Base-by-base conservation (phyloP, 1,139 yeast species). In the Candida tropicalis region DNA sequence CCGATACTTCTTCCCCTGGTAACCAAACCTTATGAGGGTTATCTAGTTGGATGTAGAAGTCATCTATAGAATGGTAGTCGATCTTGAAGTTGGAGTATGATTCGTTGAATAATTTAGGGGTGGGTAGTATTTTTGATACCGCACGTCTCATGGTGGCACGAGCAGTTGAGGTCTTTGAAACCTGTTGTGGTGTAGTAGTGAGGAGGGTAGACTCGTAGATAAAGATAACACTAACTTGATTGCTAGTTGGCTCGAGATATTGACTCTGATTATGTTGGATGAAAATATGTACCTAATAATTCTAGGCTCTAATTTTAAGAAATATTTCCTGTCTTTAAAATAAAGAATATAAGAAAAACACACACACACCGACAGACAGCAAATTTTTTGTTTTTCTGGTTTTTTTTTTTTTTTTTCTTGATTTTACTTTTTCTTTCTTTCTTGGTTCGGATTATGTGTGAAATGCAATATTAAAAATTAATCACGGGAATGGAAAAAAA, bases 1-100 rank as follows among this genome's bases (percentile, higher is more conserved):
- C 93, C 2, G 74, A 65, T n/a, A 84, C 77, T 52, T 78, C 78
- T 47, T 84, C 87, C 11, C 89, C 88, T 0, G 90, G 89, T 12
- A 70, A 63, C 73, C 81, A 83, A 16, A 77, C 68, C 55, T 79
- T 77, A 61, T 87, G 95, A 1, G 95, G 93, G 46, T 84, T 82
- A 51, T 82, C 85, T 44, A 88, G 66, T 40, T 73, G 74, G 36
- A 88, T 80, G 60, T 80, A 85, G 60, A 87, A 85, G 51, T 85
- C 89, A 42, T 77, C 75, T 48, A 79, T 73, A 6, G 76, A 63
- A 41, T 66, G 68, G 51, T 68, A 63, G 50, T 77, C 82, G 25
- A 77, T 53, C 46, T 62, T 67, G 50, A 70, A 63, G 35, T 43
- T 50, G 25, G 54, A 45, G 13, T 42, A 28, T 1, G 43, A 25